A percentile compares a stretch with the other conserved stretches of the same genome.
Evolutionary conservation across 2,329 filamentous ascomycete genomes (phyloP).

Genomic region (Fusarium longipes): DNA sequence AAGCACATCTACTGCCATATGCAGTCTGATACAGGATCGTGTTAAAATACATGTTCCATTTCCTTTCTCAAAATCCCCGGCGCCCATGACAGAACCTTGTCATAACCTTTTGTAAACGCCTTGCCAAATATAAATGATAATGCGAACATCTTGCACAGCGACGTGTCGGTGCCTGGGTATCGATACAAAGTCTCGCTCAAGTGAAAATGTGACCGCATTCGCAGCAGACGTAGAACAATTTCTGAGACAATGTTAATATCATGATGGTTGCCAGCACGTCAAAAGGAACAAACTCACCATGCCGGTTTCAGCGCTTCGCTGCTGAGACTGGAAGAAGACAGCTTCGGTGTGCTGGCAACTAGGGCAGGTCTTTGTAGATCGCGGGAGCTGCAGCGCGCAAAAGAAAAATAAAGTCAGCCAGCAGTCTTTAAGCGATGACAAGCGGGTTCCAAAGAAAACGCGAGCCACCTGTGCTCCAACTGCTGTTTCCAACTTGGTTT

Average conservation of each 20-base stretch:
- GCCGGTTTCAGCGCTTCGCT: conserved; percentile 95
- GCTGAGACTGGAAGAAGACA: conserved; percentile 99
- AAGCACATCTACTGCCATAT: conserved; percentile 1
- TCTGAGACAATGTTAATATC: conserved; percentile 60
- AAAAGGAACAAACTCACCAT: conserved; percentile 75
- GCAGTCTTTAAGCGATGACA: conserved; percentile 47
- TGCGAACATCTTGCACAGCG: conserved; percentile 29
- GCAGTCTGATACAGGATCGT: conserved; percentile 27
- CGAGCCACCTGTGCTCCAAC: conserved; percentile 42
- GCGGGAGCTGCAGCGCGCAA: conserved; percentile 78
- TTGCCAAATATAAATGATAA: conserved; percentile 37
- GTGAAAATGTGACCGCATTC: conserved; percentile 89
- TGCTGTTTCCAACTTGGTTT: conserved; percentile 41
- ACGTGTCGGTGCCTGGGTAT: conserved; percentile 38
- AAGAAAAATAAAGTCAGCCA: conserved; percentile 58
- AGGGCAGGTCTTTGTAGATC: conserved; percentile 86
- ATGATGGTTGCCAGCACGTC: background rate
- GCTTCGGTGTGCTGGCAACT: conserved; percentile 87
- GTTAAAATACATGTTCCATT: conserved; percentile 35
- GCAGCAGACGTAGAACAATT: conserved; percentile 95
- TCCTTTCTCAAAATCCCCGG: conserved; percentile 20
- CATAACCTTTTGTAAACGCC: conserved; percentile 40
- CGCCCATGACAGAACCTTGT: conserved; percentile 26
- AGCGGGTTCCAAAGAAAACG: conserved; percentile 47
- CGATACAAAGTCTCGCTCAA: conserved; percentile 51